Conservation (phyloP, 345 rosid genomes). For the Eucalyptus sp. region DNA sequence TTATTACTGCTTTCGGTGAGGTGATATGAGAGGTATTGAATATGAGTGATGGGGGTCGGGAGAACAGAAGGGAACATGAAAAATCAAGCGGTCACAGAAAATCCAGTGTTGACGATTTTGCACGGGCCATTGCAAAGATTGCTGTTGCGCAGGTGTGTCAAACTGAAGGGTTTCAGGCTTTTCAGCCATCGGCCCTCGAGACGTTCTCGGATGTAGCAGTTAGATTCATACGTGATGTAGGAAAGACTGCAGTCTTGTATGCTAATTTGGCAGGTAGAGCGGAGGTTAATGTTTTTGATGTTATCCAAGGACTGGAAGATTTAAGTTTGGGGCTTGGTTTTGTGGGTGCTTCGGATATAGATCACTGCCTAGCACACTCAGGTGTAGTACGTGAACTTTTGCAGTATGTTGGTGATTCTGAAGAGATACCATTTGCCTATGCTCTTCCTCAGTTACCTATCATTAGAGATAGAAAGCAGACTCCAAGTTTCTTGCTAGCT, state of each 20-base stretch:
- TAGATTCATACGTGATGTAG: slow-evolving; percentile 36
- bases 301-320: slow-evolving; percentile 68
- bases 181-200: slow-evolving; percentile 76
- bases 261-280: slow-evolving; percentile 63
- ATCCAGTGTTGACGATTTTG: slow-evolving; percentile 30
- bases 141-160: slow-evolving; percentile 75
- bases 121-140: slow-evolving; percentile 40
- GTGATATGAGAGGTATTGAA: slow-evolving; percentile 62
- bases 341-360: slow-evolving; percentile 37
- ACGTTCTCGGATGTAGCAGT: slow-evolving; percentile 42
- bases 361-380: slow-evolving; percentile 53
- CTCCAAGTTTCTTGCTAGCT: slow-evolving; percentile 32
- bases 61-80: slow-evolving; percentile 34
- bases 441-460: slow-evolving; percentile 51
- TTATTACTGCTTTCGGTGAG: slow-evolving; percentile 3
- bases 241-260: slow-evolving; percentile 40
- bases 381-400: slow-evolving; percentile 46
- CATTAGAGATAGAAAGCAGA: slow-evolving; percentile 27
- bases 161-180: slow-evolving; percentile 52
- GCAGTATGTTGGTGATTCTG: slow-evolving; percentile 45
- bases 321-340: slow-evolving; percentile 52
- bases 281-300: slow-evolving; percentile 46
- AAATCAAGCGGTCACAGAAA: slow-evolving; percentile 19
- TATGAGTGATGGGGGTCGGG: slow-evolving; percentile 83
- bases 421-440: slow-evolving; percentile 53